These are phyloP conservation scores for Tubosaeta brunneosetosa DNA, from an alignment of 768 basidiomycete genomes.

Conservation along the genomic window DNA sequence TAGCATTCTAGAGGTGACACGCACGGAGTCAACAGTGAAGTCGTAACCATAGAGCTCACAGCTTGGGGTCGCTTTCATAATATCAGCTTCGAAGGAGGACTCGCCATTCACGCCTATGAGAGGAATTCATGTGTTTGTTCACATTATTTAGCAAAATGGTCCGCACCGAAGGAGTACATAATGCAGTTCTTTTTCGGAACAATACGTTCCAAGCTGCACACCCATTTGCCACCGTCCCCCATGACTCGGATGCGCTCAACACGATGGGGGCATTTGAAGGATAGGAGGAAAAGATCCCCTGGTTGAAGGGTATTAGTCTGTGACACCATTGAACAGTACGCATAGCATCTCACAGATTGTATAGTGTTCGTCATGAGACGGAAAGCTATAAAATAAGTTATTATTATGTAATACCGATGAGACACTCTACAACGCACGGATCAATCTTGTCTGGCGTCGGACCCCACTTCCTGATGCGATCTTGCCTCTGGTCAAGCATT, in stretches of 20 bases:
- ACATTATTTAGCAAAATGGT: not conserved
- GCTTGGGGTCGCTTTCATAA: slow-evolving; percentile 38
- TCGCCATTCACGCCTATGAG: slow-evolving; percentile 42
- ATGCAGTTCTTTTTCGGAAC: slow-evolving; percentile 42
- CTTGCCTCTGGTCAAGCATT: slow-evolving; percentile 38
- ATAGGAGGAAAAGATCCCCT: slow-evolving; percentile 58
- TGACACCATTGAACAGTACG: not conserved
- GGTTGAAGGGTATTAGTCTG: slow-evolving; percentile 10
- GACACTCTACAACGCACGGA: slow-evolving; percentile 15
- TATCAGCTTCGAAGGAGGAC: slow-evolving; percentile 49
- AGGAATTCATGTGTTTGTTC: not conserved
- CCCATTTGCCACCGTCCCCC: slow-evolving; percentile 54
- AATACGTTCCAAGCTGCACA: slow-evolving; percentile 46
- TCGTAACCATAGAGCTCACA: slow-evolving; percentile 43
- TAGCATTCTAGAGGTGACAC: slow-evolving; percentile 6
- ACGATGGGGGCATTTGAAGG: slow-evolving; percentile 48
- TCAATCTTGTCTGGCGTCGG: slow-evolving; percentile 45
- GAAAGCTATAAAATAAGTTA: slow-evolving; percentile 16
- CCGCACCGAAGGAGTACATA: slow-evolving; percentile 47
- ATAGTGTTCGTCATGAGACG: slow-evolving; percentile 30
- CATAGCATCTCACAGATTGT: slow-evolving; percentile 23
- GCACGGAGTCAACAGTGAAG: slow-evolving; percentile 33
- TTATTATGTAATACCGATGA: not conserved
- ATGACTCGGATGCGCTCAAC: slow-evolving; percentile 43
- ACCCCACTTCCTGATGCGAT: slow-evolving; percentile 52